Evolutionary conservation across 2,329 filamentous ascomycete genomes (phyloP).

Genomic region (Microcera coccophila): DNA sequence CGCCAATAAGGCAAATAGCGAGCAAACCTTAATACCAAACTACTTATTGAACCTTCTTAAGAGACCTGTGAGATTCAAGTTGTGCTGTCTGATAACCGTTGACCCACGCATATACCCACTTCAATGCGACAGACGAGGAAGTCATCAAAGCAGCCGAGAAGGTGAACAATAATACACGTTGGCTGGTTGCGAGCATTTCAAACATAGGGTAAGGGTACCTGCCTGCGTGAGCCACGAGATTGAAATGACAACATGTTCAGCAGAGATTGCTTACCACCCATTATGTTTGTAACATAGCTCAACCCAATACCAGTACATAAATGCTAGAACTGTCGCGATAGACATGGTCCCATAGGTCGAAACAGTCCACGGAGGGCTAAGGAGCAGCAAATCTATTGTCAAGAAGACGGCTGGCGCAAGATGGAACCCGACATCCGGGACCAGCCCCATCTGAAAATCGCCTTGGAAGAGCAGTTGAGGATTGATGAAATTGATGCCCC

Average conservation of each 20-base stretch:
- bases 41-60: conserved; percentile 30
- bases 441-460: conserved; percentile 51
- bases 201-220: conserved; percentile 90
- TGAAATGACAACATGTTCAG: too few species aligned
- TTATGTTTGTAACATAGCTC: conserved; percentile 67
- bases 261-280: conserved; percentile 48
- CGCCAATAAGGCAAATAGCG: background rate
- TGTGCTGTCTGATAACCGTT: conserved; percentile 52
- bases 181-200: conserved; percentile 58
- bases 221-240: conserved; percentile 2
- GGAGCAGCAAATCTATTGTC: conserved; percentile 60
- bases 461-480: conserved; percentile 50
- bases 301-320: conserved; percentile 73
- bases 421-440: conserved; percentile 63
- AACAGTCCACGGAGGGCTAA: conserved; percentile 71
- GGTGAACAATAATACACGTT: conserved; percentile 66
- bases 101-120: conserved; percentile 64
- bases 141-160: conserved; percentile 70
- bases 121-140: conserved; percentile 62
- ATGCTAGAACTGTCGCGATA: conserved; percentile 56
- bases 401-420: conserved; percentile 63
- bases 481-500: conserved; percentile 60
- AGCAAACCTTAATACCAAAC: background rate
- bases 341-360: conserved; percentile 55
- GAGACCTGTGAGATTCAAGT: conserved; percentile 27